These are phyloP conservation scores for Botryotinia narcissicola DNA, from an alignment of 2,329 filamentous ascomycete genomes.

Conservation along the genomic window DNA sequence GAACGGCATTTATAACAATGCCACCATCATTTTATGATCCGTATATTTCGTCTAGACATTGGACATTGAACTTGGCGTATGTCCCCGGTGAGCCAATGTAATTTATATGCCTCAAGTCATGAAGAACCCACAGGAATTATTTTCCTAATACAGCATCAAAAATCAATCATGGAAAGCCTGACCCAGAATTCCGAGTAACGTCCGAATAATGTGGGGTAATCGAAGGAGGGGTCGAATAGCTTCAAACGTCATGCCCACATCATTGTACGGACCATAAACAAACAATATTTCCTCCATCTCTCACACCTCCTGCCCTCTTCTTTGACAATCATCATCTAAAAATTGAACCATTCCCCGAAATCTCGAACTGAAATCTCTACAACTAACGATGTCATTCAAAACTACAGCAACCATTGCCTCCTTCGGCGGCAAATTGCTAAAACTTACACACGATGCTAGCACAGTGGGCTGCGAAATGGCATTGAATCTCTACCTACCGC, in stretches of 20 bases:
- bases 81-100: background rate
- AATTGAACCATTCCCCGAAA: background rate
- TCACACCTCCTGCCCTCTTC: background rate
- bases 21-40: background rate
- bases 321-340: background rate
- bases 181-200: conserved; percentile 12
- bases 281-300: background rate
- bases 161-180: background rate
- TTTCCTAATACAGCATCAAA: conserved; percentile 12
- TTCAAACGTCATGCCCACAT: conserved; percentile 32
- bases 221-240: conserved; percentile 30
- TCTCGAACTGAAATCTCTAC: background rate
- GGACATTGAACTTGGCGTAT: background rate
- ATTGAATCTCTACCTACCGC: conserved; percentile 88
- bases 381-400: conserved; percentile 71
- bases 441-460: conserved; percentile 81
- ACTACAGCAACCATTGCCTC: conserved; percentile 85
- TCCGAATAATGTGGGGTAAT: conserved; percentile 21
- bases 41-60: background rate
- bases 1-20: conserved; percentile 4
- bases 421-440: conserved; percentile 92
- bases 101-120: background rate
- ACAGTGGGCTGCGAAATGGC: conserved; percentile 85
- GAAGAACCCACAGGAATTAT: background rate
- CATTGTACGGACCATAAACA: conserved; percentile 9